Conservation (phyloP, 306 rosid genomes). For the Vigna angularis region DNA sequence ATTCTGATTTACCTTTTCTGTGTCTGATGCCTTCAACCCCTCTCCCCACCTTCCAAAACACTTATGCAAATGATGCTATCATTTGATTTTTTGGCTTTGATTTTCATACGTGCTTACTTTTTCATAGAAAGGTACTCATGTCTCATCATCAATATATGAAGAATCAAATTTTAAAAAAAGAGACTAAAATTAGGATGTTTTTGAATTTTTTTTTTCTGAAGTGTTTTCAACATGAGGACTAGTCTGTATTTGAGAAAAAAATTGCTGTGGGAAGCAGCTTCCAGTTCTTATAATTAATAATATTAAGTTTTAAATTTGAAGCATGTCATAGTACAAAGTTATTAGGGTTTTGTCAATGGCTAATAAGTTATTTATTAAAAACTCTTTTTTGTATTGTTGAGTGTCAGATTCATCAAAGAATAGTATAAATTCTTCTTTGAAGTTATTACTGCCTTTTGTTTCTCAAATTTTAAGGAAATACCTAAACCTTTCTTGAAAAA, state of each 20-base stretch:
- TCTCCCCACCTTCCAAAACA: not conserved
- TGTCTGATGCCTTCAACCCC: conserved; percentile 7
- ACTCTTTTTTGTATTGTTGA: not conserved
- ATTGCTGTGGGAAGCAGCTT: not conserved
- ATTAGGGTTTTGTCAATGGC: not conserved
- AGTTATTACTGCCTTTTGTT: not conserved
- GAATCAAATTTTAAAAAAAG: conserved; percentile 5
- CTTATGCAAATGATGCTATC: not conserved
- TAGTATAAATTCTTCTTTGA: not conserved
- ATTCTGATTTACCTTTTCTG: not conserved
- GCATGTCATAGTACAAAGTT: not conserved
- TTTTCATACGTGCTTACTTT: conserved; percentile 5
- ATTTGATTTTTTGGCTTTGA: conserved; percentile 25
- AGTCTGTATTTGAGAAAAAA: conserved; percentile 13
- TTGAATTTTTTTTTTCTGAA: not conserved
- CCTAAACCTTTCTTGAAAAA: conserved; percentile 3
- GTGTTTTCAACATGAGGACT: conserved; percentile 14
- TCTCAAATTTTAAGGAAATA: conserved; percentile 4
- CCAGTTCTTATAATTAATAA: not conserved
- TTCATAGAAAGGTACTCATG: not conserved
- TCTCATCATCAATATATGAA: conserved; percentile 11
- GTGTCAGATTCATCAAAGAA: not conserved
- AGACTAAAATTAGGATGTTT: not conserved
- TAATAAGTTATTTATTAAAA: not conserved
- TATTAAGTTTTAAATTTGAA: conserved; percentile 28